Evolutionary conservation across 371 early-diverging fungal genomes (phyloP).

Genomic region (Mortierella polycephala): DNA sequence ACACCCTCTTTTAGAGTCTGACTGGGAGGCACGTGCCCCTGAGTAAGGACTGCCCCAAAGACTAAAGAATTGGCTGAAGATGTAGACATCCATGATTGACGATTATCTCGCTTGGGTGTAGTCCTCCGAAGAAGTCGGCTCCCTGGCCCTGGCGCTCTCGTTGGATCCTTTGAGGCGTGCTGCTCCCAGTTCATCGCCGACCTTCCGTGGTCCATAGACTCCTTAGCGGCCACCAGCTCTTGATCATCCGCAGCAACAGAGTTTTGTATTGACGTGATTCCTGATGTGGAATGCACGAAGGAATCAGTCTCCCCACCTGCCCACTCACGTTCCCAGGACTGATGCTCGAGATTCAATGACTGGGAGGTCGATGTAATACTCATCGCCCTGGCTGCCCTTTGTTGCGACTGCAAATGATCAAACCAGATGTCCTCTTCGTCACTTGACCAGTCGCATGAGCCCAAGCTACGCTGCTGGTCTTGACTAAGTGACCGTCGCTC

Average conservation of each 20-base stretch:
- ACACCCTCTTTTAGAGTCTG: slow-evolving; percentile 20
- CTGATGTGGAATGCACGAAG: neutral
- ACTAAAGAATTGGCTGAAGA: slow-evolving; percentile 40
- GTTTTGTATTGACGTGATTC: neutral
- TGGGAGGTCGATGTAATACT: too few relatives aligned
- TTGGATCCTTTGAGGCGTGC: neutral
- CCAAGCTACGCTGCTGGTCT: neutral
- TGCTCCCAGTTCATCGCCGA: slow-evolving; percentile 12
- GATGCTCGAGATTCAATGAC: neutral
- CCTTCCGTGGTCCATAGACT: neutral
- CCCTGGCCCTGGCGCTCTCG: neutral
- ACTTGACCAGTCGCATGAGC: slow-evolving; percentile 20
- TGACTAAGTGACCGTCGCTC: neutral
- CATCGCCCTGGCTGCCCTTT: too few relatives aligned
- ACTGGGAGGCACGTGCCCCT: slow-evolving; percentile 41
- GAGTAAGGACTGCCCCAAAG: slow-evolving; percentile 46
- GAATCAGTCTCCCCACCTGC: too few relatives aligned
- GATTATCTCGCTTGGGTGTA: slow-evolving; percentile 22
- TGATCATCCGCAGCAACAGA: neutral
- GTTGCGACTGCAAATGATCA: neutral
- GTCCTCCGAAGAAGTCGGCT: slow-evolving; percentile 33
- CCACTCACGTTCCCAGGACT: neutral
- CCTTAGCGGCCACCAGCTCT: slow-evolving; percentile 4
- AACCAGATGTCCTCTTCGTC: slow-evolving; percentile 14
- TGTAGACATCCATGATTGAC: slow-evolving; percentile 47